Evolutionary conservation across 2,329 filamentous ascomycete species (phyloP).

Genomic region (Colletotrichum cereale): DNA sequence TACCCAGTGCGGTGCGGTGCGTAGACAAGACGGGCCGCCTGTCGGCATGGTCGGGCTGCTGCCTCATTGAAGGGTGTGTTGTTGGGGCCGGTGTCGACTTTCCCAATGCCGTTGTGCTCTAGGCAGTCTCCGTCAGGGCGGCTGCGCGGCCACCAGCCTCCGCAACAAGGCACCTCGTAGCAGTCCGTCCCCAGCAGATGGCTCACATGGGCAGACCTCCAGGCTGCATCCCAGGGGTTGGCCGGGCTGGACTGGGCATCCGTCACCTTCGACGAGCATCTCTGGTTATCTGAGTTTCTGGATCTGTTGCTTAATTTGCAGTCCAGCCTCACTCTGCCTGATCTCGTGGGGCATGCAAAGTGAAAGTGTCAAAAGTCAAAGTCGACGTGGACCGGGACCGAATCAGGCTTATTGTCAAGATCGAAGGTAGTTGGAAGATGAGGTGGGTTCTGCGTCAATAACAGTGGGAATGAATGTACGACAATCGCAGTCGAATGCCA

Average conservation of each 20-base stretch:
- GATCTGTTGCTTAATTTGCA: not conserved
- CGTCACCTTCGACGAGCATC: slow-evolving; percentile 25
- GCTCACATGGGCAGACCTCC: slow-evolving; percentile 23
- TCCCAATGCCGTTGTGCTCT: not conserved
- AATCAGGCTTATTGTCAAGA: not conserved
- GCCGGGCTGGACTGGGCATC: slow-evolving; percentile 32
- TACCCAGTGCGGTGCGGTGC: not conserved
- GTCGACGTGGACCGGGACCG: not conserved
- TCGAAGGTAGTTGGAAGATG: not conserved
- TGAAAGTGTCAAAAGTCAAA: not conserved
- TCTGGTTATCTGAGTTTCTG: slow-evolving; percentile 8
- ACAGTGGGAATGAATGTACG: not conserved
- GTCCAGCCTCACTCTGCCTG: slow-evolving; percentile 17
- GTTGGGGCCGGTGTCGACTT: not conserved
- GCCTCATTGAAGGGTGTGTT: slow-evolving; percentile 12
- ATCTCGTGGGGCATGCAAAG: not conserved
- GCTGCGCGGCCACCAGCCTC: slow-evolving; percentile 32
- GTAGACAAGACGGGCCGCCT: slow-evolving; percentile 4
- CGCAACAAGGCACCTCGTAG: slow-evolving; percentile 32
- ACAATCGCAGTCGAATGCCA: not conserved
- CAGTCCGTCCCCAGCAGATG: slow-evolving; percentile 21
- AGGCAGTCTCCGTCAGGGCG: slow-evolving; percentile 21
- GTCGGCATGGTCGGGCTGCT: slow-evolving; percentile 18
- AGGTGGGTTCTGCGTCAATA: not conserved
- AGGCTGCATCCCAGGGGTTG: slow-evolving; percentile 33